phyloP scores from a whole-genome alignment of 1,139 yeast genomes.

The Nakaseomyces sp. region DNA sequence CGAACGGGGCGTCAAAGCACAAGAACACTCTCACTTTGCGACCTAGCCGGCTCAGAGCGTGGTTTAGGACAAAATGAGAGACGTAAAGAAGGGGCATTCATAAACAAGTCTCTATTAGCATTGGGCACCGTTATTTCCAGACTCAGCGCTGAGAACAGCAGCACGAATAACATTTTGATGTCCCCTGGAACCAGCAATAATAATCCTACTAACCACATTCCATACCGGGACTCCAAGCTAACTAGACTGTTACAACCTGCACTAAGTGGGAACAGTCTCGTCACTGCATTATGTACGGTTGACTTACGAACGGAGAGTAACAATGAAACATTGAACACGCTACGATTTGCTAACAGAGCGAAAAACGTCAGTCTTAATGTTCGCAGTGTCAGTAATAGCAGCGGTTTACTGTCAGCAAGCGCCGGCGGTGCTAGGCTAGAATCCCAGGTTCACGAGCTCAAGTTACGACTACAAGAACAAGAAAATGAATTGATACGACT shows the following conservation, averaged over 20 bases:
- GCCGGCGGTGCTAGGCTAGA: conserved; percentile 36
- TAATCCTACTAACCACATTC: conserved; percentile 48
- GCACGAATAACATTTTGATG: conserved; percentile 1
- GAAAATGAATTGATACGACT: conserved; percentile 7
- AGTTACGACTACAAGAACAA: neutral
- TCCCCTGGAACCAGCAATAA: conserved; percentile 16
- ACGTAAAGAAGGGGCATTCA: conserved; percentile 85
- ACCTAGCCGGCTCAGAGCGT: conserved; percentile 90
- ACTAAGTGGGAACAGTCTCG: conserved; percentile 74
- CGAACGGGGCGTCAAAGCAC: conserved; percentile 38
- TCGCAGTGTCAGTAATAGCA: conserved; percentile 22
- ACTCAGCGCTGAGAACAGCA: conserved; percentile 40
- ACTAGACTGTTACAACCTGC: conserved; percentile 88
- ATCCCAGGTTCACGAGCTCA: conserved; percentile 28
- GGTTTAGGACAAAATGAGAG: conserved; percentile 75
- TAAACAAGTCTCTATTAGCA: conserved; percentile 82
- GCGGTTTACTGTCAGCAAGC: too few species aligned
- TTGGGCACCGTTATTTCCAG: conserved; percentile 83
- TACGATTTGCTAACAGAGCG: conserved; percentile 89
- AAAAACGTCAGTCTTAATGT: conserved; percentile 72
- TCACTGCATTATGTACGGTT: conserved; percentile 82
- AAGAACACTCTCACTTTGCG: conserved; percentile 78
- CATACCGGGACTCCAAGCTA: conserved; percentile 85
- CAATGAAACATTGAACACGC: conserved; percentile 77
- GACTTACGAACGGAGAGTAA: conserved; percentile 47